These are phyloP conservation scores for Henningerozyma blattae DNA, from an alignment of 805 yeast genomes.

Conservation along the genomic window DNA sequence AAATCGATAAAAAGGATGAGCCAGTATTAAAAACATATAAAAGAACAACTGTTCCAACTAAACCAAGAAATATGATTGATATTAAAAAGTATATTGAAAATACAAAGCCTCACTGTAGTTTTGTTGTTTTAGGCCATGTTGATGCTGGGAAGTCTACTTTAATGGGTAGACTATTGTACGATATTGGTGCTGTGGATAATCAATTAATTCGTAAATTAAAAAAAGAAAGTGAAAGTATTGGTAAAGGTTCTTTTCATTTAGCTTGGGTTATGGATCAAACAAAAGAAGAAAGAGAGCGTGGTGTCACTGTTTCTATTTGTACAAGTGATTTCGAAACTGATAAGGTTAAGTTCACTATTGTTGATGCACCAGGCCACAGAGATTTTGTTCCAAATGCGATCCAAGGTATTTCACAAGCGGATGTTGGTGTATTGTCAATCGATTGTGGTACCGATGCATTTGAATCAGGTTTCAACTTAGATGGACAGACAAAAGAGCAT, in stretches of 20 bases:
- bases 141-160: conserved; percentile 98
- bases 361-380: conserved; percentile 99
- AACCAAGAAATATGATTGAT: conserved; percentile 33
- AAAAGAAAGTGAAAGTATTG: conserved; percentile 95
- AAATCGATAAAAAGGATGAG: conserved; percentile 17
- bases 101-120: conserved; percentile 88
- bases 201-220: conserved; percentile 94
- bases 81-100: conserved; percentile 74
- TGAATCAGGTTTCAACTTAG: conserved; percentile 96
- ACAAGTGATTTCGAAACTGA: conserved; percentile 93
- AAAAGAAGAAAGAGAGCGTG: conserved; percentile 95
- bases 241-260: conserved; percentile 97
- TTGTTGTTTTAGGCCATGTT: conserved; percentile 97
- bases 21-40: conserved; percentile 12
- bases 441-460: conserved; percentile 98
- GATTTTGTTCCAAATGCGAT: conserved; percentile 97
- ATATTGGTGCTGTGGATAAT: conserved; percentile 94
- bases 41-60: conserved; percentile 18
- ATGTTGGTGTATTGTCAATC: conserved; percentile 89
- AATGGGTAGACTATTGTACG: conserved; percentile 89
- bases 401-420: conserved; percentile 99
- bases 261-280: conserved; percentile 99
- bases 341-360: conserved; percentile 86
- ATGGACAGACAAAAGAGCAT: conserved; percentile 98
- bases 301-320: conserved; percentile 98